These are phyloP conservation scores for Candida rishiriensis DNA, from an alignment of 805 yeast genomes.

Conservation along the genomic window DNA sequence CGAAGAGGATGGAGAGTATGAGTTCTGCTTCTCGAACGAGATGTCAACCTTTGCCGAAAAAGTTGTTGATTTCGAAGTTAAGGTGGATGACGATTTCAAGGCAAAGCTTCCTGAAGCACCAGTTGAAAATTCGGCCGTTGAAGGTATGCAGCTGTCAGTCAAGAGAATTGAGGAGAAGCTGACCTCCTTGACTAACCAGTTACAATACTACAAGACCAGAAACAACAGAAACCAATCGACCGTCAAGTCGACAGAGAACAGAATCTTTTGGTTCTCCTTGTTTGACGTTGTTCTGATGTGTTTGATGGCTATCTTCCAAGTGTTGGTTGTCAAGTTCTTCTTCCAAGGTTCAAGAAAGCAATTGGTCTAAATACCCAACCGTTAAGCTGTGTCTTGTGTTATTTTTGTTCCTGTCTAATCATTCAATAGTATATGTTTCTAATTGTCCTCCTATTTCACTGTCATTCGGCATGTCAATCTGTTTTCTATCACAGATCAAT, in stretches of 20 bases:
- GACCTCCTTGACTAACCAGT: constrained; percentile 48
- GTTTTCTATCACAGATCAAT: no score
- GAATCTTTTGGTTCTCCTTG: constrained; percentile 63
- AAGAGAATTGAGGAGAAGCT: constrained; percentile 57
- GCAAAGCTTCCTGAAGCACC: constrained; percentile 63
- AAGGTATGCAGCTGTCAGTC: constrained; percentile 51
- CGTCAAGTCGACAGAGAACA: constrained; percentile 57
- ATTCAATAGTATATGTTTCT: background rate
- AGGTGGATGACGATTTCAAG: constrained; percentile 47
- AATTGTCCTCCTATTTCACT: background rate
- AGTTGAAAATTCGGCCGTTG: constrained; percentile 50
- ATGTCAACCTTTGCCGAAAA: constrained; percentile 81
- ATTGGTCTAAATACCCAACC: constrained; percentile 36
- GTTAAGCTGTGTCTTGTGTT: background rate
- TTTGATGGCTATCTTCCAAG: constrained; percentile 68
- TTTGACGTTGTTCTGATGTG: constrained; percentile 61
- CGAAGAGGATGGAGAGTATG: constrained; percentile 69
- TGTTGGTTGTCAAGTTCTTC: constrained; percentile 61
- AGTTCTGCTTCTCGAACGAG: constrained; percentile 78
- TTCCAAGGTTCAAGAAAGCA: constrained; percentile 71
- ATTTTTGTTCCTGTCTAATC: background rate
- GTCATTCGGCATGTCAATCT: no score
- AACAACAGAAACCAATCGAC: constrained; percentile 87
- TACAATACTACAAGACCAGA: constrained; percentile 85
- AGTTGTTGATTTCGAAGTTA: constrained; percentile 78